Evolutionary conservation across 805 yeast genomes (phyloP).

Genomic region (Yarrowia sp.): DNA sequence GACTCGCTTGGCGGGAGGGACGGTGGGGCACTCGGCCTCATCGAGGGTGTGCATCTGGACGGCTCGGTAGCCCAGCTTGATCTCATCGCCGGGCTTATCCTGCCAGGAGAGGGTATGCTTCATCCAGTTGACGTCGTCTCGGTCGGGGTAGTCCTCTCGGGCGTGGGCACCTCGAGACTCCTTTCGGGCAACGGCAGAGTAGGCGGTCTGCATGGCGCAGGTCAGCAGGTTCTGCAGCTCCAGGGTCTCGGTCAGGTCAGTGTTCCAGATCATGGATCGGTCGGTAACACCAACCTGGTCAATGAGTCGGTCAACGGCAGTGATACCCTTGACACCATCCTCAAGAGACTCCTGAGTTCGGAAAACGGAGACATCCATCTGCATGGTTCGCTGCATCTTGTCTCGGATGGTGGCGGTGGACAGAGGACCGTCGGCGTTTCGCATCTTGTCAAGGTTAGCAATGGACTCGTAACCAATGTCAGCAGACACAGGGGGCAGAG

Average conservation of each 20-base stretch:
- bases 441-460: constrained; percentile 84
- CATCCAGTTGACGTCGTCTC: constrained; percentile 98
- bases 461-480: constrained; percentile 90
- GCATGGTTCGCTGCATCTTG: constrained; percentile 96
- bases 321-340: constrained; percentile 84
- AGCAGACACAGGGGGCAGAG: constrained; percentile 80
- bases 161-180: constrained; percentile 99
- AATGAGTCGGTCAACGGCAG: constrained; percentile 75
- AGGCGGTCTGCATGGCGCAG: constrained; percentile 96
- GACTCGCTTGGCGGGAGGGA: constrained; percentile 96
- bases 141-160: constrained; percentile 94
- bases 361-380: constrained; percentile 94
- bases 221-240: constrained; percentile 96
- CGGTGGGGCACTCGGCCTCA: constrained; percentile 89
- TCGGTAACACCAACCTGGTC: constrained; percentile 84
- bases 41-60: constrained; percentile 87
- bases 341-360: constrained; percentile 92
- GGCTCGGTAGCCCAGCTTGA: constrained; percentile 80
- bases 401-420: constrained; percentile 88
- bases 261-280: constrained; percentile 98
- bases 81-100: constrained; percentile 69
- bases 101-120: constrained; percentile 97
- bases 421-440: constrained; percentile 83
- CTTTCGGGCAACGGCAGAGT: constrained; percentile 90
- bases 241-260: constrained; percentile 93